Conservation (phyloP, 345 rosid species). For the Erodium maritimum region DNA sequence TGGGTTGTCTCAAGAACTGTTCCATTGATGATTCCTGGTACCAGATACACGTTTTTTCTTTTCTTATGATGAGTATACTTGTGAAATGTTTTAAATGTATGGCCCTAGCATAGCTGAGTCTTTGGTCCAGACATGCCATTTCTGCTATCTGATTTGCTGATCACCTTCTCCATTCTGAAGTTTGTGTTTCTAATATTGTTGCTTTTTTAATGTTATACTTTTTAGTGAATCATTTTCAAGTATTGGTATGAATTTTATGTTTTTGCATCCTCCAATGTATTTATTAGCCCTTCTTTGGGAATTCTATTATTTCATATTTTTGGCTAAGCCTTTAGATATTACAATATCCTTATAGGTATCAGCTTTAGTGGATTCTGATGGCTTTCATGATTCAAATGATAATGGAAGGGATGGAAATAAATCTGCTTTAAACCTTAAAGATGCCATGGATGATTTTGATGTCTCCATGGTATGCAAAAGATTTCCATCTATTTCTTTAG, state of each 20-base stretch:
- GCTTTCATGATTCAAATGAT: constrained; percentile 35
- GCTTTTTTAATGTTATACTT: neutral
- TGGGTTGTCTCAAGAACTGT: no score
- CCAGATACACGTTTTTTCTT: no score
- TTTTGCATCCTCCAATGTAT: neutral
- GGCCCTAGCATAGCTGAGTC: no score
- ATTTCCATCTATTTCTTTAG: constrained; percentile 65
- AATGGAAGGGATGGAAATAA: constrained; percentile 31
- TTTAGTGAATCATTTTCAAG: neutral
- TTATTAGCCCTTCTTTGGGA: neutral
- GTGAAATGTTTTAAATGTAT: no score
- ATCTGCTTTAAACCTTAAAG: constrained; percentile 9
- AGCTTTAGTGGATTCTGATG: constrained; percentile 29
- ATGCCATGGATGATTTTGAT: constrained; percentile 30
- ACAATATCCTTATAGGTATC: constrained; percentile 13
- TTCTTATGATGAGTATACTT: no score
- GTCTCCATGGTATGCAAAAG: constrained; percentile 48
- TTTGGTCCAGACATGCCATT: no score
- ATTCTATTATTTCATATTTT: constrained; percentile 4
- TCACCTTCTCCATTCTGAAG: neutral
- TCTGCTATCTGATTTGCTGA: no score
- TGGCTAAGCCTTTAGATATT: constrained; percentile 29
- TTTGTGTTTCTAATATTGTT: neutral
- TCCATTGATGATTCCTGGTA: no score
- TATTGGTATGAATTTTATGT: neutral